Evolutionary conservation across 441 rosid species (phyloP).

Genomic region (Flueggea neowawraea): DNA sequence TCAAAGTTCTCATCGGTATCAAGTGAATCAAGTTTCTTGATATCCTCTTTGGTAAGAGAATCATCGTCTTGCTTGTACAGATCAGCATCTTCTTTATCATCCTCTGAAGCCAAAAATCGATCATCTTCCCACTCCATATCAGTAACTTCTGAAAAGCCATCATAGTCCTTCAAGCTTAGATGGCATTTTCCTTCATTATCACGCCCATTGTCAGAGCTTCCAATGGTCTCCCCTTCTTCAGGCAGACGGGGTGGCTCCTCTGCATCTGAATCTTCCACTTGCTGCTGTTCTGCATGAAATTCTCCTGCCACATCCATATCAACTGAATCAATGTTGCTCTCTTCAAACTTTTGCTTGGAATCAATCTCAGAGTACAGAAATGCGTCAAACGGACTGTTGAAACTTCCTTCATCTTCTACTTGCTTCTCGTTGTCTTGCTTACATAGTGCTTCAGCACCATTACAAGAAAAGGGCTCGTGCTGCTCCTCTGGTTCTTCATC

Average conservation of each 20-base stretch:
- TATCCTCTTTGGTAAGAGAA: slow-evolving; percentile 12
- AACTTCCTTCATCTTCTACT: no score
- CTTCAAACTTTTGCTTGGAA: slow-evolving; percentile 23
- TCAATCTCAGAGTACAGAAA: slow-evolving; percentile 37
- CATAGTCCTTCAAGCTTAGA: slow-evolving; percentile 18
- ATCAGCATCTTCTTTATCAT: slow-evolving; percentile 15
- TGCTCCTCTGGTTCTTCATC: slow-evolving; percentile 20
- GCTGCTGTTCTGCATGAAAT: slow-evolving; percentile 10
- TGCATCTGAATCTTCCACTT: slow-evolving; percentile 13
- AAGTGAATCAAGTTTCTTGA: slow-evolving; percentile 15
- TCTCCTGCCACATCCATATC: slow-evolving; percentile 1
- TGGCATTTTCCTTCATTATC: slow-evolving; percentile 16
- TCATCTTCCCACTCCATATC: slow-evolving; percentile 55
- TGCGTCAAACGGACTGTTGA: no score
- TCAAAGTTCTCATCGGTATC: slow-evolving; percentile 13
- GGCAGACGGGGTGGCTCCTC: slow-evolving; percentile 3
- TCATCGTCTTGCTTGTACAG: slow-evolving; percentile 20
- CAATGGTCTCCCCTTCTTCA: slow-evolving; percentile 15
- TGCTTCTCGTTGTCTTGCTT: slow-evolving; percentile 17
- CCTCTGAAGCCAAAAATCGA: slow-evolving; percentile 15
- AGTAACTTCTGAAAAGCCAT: slow-evolving; percentile 21
- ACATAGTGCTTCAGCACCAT: no score
- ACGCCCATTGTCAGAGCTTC: slow-evolving; percentile 11
- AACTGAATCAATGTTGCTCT: slow-evolving; percentile 4
- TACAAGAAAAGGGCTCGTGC: no score